Evolutionary conservation across 2,329 filamentous ascomycete species (phyloP).

Genomic region (Aspergillus sclerotialis): DNA sequence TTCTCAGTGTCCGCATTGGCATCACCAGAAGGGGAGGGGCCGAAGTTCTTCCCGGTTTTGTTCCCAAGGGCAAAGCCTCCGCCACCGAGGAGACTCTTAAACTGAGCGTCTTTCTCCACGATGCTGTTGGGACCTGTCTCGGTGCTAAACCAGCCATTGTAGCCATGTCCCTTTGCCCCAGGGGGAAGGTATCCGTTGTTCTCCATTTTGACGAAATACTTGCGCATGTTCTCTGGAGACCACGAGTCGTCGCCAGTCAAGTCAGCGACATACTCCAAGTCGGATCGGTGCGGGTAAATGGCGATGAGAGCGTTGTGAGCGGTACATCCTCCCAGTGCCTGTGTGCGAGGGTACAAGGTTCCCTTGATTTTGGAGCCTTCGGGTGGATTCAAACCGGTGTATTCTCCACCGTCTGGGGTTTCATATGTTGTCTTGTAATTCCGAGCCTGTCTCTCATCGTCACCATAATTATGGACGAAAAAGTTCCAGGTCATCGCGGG

Average conservation of each 20-base stretch:
- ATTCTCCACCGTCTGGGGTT: conserved; percentile 43
- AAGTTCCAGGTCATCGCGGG: conserved; percentile 26
- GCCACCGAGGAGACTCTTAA: conserved; percentile 47
- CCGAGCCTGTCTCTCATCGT: conserved; percentile 20
- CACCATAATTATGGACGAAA: conserved; percentile 28
- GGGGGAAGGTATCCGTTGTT: conserved; percentile 45
- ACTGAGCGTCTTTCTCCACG: conserved; percentile 46
- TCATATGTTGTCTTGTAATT: conserved; percentile 35
- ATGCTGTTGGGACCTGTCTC: conserved; percentile 38
- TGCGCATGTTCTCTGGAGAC: conserved; percentile 51
- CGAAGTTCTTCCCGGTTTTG: conserved; percentile 33
- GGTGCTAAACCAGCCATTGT: conserved; percentile 19
- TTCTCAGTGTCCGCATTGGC: conserved; percentile 41
- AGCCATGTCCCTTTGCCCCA: conserved; percentile 38
- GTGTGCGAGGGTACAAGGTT: conserved; percentile 52
- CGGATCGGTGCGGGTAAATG: conserved; percentile 52
- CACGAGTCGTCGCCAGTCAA: conserved; percentile 57
- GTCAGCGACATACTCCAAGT: conserved; percentile 52
- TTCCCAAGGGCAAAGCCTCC: conserved; percentile 49
- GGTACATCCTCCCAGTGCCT: conserved; percentile 52
- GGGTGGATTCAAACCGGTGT: conserved; percentile 50
- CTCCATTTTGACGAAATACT: conserved; percentile 50
- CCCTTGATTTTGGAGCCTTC: conserved; percentile 46
- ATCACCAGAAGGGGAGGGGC: conserved; percentile 43
- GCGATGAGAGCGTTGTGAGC: conserved; percentile 57